These are phyloP conservation scores for Talaromyces sp. DNA, from an alignment of 2,329 filamentous ascomycete species.

Conservation along the genomic window DNA sequence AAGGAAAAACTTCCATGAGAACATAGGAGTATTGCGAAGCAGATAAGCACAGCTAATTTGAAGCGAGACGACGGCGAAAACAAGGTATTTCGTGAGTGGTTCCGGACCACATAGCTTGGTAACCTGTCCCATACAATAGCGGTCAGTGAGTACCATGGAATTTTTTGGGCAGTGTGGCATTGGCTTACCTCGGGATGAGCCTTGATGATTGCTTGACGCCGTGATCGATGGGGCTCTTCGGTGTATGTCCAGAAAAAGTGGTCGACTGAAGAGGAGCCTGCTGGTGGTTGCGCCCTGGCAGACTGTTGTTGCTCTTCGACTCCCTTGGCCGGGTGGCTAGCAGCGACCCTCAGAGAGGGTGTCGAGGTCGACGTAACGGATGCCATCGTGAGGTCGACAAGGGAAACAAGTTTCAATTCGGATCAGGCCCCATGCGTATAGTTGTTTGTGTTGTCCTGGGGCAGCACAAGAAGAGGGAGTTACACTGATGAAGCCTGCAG, in stretches of 20 bases:
- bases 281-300: constrained; percentile 24
- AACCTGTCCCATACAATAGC: constrained; percentile 56
- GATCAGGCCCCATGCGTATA: constrained; percentile 9
- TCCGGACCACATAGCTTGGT: constrained; percentile 96
- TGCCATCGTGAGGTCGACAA: constrained; percentile 18
- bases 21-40: constrained; percentile 69
- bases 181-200: constrained; percentile 82
- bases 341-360: constrained; percentile 25
- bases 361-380: constrained; percentile 26
- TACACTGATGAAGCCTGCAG: constrained; percentile 3
- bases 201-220: constrained; percentile 92
- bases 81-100: constrained; percentile 90
- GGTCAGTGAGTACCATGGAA: not conserved
- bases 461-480: not conserved
- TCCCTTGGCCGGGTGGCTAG: constrained; percentile 15
- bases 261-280: constrained; percentile 33
- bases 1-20: constrained; percentile 78
- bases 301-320: constrained; percentile 15
- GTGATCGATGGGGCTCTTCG: constrained; percentile 89
- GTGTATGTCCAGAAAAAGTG: constrained; percentile 99
- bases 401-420: constrained; percentile 4
- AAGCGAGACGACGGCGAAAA: constrained; percentile 72
- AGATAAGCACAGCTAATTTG: constrained; percentile 73
- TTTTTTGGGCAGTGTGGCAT: constrained; percentile 1
- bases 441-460: not conserved